Percentiles rank a stretch among this genome's conserved stretches.
Conservation (phyloP, 2,329 filamentous ascomycete genomes). For the Ophiostoma quercus region DNA sequence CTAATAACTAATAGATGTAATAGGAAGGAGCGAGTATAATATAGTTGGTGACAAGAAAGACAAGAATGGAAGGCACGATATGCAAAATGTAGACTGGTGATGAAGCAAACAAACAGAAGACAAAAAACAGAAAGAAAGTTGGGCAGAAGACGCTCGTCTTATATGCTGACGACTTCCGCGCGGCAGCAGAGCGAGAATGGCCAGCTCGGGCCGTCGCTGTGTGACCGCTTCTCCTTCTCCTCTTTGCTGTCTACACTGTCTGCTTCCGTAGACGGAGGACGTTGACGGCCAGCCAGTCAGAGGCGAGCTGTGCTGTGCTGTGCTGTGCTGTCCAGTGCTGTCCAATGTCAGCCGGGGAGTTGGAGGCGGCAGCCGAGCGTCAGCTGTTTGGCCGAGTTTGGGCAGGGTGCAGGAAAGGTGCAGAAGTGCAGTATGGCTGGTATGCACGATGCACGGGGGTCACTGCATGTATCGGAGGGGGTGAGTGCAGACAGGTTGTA, state of each 20-base stretch:
- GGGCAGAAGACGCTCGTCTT: not conserved
- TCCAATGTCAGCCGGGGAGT: conserved; percentile 10
- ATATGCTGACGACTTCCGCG: not conserved
- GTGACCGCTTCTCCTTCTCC: conserved; percentile 6
- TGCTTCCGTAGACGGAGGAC: conserved; percentile 19
- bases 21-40: not conserved
- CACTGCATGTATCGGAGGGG: conserved; percentile 11
- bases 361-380: conserved; percentile 5
- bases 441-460: conserved; percentile 14
- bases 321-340: not conserved
- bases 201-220: not conserved
- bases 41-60: not conserved
- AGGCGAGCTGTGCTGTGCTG: not conserved
- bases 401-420: not conserved
- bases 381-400: not conserved
- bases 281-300: not conserved
- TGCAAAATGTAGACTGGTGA: not conserved
- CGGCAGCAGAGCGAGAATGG: not conserved
- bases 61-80: not conserved
- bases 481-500: not conserved
- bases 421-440: not conserved
- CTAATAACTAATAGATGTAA: not conserved
- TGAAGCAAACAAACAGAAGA: not conserved
- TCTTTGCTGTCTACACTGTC: no score
- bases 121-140: no score